Base-by-base conservation (phyloP, 176 grass and related monocot genomes). In the Elymus sibiricus region DNA sequence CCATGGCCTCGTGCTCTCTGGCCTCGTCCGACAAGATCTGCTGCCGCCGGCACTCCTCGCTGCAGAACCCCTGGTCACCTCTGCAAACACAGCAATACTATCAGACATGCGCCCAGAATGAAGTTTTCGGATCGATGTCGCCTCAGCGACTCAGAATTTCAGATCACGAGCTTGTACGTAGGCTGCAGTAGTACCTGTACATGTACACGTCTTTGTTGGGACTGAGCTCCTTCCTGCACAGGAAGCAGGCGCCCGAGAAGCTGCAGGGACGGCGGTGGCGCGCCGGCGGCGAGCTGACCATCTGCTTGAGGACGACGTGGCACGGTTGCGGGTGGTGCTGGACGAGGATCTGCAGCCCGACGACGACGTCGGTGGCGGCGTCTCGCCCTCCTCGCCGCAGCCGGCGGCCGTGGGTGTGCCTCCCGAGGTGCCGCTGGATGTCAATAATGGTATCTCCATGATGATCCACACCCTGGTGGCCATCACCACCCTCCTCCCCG, bases 61-160 rank as follows among this genome's bases (percentile, higher is more conserved):
- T 95, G 70, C 90, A 95, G 76, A 92, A 95, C 47, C 90, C 93
- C 84, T 88, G 90, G 27, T 95, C 93, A 55, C 93, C 93, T 70
- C 93, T 95, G 85, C 62, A 61, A 66, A 34, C 43, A 28, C n/a
- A 27, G 2, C 28, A 22, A 5, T 39, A 67, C 3, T 3, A 58
- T 72, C 6, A 88, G 80, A 16, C 51, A 29, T 27, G 68, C 28
- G 7, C 47, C 71, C 32, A 12, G 25, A 61, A 42, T 1, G 44
- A 59, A 38, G 22, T 8, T n/a, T 27, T 16, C 51, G 1, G 60
- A 31, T 28, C 2, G 44, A 31, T 28, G 53, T 26, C 31, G 42
- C 1, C 76, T 64, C 1, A 32, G 42, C 1, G 25, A 19, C 79
- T 43, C 42, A 42, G 65, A 75, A 49, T 12, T 75, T 75, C 72